Base-by-base conservation (phyloP, 129 eudicot genomes). In the Gnaphalium uliginosum region DNA sequence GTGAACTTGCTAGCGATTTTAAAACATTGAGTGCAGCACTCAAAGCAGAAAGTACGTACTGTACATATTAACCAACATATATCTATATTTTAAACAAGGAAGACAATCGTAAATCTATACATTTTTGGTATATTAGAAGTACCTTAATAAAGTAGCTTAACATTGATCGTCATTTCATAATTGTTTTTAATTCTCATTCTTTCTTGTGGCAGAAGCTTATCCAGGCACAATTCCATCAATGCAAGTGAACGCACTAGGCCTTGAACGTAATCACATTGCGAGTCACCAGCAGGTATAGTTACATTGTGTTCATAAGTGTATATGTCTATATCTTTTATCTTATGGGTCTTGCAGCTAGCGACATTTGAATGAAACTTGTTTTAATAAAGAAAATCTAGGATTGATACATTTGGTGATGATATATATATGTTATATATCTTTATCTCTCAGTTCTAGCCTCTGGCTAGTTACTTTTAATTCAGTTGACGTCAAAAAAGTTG, bases 201-300 rank as follows among this genome's bases (percentile, higher is more conserved):
- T 43, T 69, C 11, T 27, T 29, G 1, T 59, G 27, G 10, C 25
- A 78, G 81, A 51, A 39, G 41, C 76, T 19, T 58, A 29, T 43
- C 81, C 71, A 43, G 59, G 8, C 5, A 23, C 61, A 43, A 69
- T 41, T 26, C 50, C 46, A 39, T 9, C 69, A 69, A 68, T 14
- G 8, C 37, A 21, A 13, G 60, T 39, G 75, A 57, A 29, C 13
- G 37, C 22, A 56, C 64, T 65, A 27, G 76, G 81, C 2, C 81
- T 60, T 29, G 29, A 69, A 14, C 53, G 37, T 9, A 23, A n/a
- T 60, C 81, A 78, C 8, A 39, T 69, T 14, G 62, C 64, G 27
- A 78, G 76, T 59, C 76, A 70, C 65, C 59, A 69, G 2, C 81
- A 78, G 81, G 81, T 78, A 69, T 19, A 6, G 50, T 1, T 18